These are phyloP conservation scores for Davidsoniella virescens DNA, from an alignment of 2,329 filamentous ascomycete genomes.

Conservation along the genomic window DNA sequence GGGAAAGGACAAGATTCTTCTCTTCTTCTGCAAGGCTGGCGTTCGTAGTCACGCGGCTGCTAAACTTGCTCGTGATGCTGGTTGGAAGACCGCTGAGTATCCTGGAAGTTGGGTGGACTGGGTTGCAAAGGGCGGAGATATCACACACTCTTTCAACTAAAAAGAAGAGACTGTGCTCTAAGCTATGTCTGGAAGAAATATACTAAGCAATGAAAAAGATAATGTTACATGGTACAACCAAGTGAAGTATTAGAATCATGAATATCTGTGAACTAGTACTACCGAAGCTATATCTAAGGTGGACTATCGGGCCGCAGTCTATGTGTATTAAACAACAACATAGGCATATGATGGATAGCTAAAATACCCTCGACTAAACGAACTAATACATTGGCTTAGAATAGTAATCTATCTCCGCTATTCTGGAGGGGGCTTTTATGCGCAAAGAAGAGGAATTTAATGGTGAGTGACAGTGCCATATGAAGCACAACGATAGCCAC, in stretches of 20 bases:
- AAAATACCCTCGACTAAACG: not conserved
- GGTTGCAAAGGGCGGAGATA: conserved; percentile 49
- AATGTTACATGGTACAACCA: not conserved
- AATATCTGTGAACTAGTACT: not conserved
- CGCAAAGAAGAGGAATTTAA: conserved; percentile 95
- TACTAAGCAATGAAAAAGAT: not conserved
- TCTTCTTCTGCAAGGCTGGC: conserved; percentile 91
- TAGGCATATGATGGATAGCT: not conserved
- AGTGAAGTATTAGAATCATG: not conserved
- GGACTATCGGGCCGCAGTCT: too few species aligned
- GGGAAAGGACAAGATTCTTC: conserved; percentile 37
- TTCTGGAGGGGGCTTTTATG: conserved; percentile 41
- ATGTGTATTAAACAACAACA: not conserved
- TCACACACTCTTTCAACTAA: conserved; percentile 15
- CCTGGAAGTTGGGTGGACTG: conserved; percentile 71
- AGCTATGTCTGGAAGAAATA: not conserved
- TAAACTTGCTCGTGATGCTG: conserved; percentile 56
- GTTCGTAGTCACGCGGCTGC: conserved; percentile 69
- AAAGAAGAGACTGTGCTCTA: not conserved
- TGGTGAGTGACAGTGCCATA: conserved; percentile 77
- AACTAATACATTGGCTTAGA: not conserved
- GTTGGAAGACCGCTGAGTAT: conserved; percentile 64
- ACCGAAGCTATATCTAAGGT: not conserved
- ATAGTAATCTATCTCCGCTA: not conserved
- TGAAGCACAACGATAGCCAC: conserved; percentile 73